These are phyloP conservation scores for Cladosporium sp. DNA, from an alignment of 2,329 filamentous ascomycete genomes.

Conservation along the genomic window DNA sequence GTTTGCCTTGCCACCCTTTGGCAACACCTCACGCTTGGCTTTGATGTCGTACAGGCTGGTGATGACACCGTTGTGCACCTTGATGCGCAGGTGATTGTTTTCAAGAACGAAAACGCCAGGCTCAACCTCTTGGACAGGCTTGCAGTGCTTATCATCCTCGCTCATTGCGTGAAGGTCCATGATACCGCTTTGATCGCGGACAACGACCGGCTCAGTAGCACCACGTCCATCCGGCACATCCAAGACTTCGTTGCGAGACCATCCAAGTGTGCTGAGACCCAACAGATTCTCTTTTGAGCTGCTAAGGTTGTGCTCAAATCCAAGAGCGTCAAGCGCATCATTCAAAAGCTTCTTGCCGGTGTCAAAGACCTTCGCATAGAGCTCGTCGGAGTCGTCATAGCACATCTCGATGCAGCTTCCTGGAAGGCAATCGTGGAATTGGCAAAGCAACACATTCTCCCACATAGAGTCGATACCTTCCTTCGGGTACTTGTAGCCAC, in stretches of 20 bases:
- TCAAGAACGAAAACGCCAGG: conserved; percentile 62
- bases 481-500: conserved; percentile 80
- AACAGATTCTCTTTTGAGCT: conserved; percentile 35
- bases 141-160: background rate
- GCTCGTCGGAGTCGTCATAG: conserved; percentile 87
- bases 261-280: conserved; percentile 80
- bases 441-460: conserved; percentile 84
- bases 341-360: conserved; percentile 67
- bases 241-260: conserved; percentile 51
- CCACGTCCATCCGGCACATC: background rate
- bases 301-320: conserved; percentile 45
- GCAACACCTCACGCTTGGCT: conserved; percentile 70
- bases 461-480: conserved; percentile 92
- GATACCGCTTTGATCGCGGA: background rate
- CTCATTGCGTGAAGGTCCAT: background rate
- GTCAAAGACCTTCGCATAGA: conserved; percentile 77
- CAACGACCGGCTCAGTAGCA: background rate
- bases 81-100: conserved; percentile 69
- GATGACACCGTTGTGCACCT: conserved; percentile 69
- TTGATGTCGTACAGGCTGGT: conserved; percentile 74
- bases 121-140: conserved; percentile 40
- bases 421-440: conserved; percentile 96
- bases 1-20: conserved; percentile 68
- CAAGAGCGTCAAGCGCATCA: conserved; percentile 62
- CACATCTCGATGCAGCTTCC: conserved; percentile 97